Base-by-base conservation (phyloP, 768 basidiomycete species). In the Mycena sanguinolenta region DNA sequence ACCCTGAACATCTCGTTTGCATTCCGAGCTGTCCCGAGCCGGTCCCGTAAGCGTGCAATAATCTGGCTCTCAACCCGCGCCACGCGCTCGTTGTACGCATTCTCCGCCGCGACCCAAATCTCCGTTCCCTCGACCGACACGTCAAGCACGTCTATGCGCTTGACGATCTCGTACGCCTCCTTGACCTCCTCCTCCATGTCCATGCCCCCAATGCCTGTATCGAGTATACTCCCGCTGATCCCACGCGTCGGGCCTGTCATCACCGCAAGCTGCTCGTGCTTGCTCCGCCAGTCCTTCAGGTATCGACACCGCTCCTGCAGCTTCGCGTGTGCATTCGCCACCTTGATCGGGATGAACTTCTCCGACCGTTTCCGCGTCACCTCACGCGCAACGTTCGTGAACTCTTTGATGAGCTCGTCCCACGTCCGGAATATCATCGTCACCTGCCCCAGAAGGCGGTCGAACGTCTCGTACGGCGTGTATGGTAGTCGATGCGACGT, bases 1-100 rank as follows among this genome's bases (percentile, higher is more conserved):
- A 99, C 97, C 60, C 97, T 88, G 83, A 99, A 99, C 98, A 99
- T 99, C 83, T 99, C 98, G 79, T 98, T 97, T 19, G 98, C 97
- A 79, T 98, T 99, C 36, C 96, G 85, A 27, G 98, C 98, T 19
- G 96, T 97, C 17, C 96, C 98, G 14, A 99, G 86, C 67, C 95
- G 87, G 80, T 98, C 97, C 28, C 97, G 88, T 55, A 99, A 80
- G 38, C 95, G 87, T 19, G 97, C 93, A 79, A 99, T 99, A 77
- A 99, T 99, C 80, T 98, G 97, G 82, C 98, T 98, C 84, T 99
- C 98, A 23, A 99, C 97, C 16, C 97, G 87, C 2, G 98, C 93
- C 28, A 99, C 97, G 25, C 97, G 92, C 81, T 99, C 97, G 75
- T 98, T 99, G 79, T 99, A 99, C 6, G 96, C 96, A 65, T 95